These are phyloP conservation scores for Phaffomyces thermotolerans DNA, from an alignment of 805 yeast genomes.

Conservation along the genomic window DNA sequence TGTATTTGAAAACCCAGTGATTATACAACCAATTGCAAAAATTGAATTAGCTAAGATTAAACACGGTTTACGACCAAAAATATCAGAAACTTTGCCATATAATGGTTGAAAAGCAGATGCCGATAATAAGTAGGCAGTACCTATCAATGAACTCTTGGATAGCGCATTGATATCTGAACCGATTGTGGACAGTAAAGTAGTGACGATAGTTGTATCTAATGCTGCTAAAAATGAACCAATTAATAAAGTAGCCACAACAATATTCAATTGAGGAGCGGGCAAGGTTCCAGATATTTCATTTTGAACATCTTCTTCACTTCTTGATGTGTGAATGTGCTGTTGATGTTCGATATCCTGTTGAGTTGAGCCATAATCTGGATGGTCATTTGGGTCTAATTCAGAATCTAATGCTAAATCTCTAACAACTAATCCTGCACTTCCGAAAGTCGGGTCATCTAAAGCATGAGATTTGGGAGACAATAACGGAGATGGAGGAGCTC, in stretches of 20 bases:
- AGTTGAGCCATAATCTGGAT: conserved; percentile 6
- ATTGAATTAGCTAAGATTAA: conserved; percentile 31
- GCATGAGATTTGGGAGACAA: conserved; percentile 9
- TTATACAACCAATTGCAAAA: conserved; percentile 38
- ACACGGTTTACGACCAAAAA: conserved; percentile 49
- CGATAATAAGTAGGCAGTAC: conserved; percentile 54
- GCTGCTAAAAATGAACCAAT: conserved; percentile 49
- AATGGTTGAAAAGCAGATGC: conserved; percentile 64
- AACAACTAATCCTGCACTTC: conserved; percentile 7
- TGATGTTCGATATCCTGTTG: not conserved
- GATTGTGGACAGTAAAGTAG: conserved; percentile 54
- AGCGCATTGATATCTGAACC: conserved; percentile 59
- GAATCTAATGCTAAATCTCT: conserved; percentile 6
- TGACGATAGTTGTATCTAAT: conserved; percentile 55
- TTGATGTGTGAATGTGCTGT: not conserved
- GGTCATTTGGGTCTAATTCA: not conserved
- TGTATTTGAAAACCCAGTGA: conserved; percentile 27
- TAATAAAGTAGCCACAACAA: conserved; percentile 31
- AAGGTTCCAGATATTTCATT: not conserved
- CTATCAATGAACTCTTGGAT: conserved; percentile 61
- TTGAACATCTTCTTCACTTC: not conserved
- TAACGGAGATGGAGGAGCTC: conserved; percentile 5
- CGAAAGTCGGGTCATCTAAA: conserved; percentile 7
- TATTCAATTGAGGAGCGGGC: not conserved
- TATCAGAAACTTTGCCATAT: conserved; percentile 57